A percentile compares a stretch with the other conserved stretches of the same genome.
Conservation (phyloP, 495 filamentous ascomycete genomes). For the Tuber microsphaerosporum region DNA sequence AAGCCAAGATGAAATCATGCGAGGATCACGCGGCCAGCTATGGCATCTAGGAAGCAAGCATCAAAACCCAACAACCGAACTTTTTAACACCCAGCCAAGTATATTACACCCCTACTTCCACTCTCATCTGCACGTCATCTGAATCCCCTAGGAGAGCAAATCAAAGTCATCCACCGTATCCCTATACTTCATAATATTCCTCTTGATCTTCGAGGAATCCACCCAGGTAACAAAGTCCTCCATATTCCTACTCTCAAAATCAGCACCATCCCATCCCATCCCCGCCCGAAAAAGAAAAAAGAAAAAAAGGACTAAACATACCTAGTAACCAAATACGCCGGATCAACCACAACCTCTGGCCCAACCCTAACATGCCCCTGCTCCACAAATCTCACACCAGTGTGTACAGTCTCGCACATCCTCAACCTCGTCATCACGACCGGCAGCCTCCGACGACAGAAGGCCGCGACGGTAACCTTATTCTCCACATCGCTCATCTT, state of each 20-base stretch:
- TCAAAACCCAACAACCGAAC: not conserved
- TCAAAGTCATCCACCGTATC: slow-evolving; percentile 97
- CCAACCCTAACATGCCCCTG: slow-evolving; percentile 94
- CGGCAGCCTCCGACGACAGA: slow-evolving; percentile 70
- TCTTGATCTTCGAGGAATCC: slow-evolving; percentile 92
- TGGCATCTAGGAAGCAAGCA: slow-evolving; percentile 12
- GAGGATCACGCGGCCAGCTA: not conserved
- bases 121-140: not conserved
- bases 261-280: not conserved
- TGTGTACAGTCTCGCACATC: slow-evolving; percentile 83
- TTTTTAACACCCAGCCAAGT: not conserved
- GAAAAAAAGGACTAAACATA: slow-evolving; percentile 15
- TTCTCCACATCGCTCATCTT: slow-evolving; percentile 80
- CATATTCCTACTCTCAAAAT: slow-evolving; percentile 58
- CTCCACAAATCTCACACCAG: slow-evolving; percentile 78
- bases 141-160: slow-evolving; percentile 52
- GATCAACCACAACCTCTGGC: slow-evolving; percentile 81
- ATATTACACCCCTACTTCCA: not conserved
- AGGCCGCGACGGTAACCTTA: slow-evolving; percentile 73
- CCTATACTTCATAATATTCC: slow-evolving; percentile 83
- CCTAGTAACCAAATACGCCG: slow-evolving; percentile 66
- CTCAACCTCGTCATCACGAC: slow-evolving; percentile 81
- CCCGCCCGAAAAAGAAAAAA: slow-evolving; percentile 12
- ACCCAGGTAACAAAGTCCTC: slow-evolving; percentile 98
- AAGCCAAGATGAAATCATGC: too few relatives aligned